Conservation (phyloP, 2,329 filamentous ascomycete genomes). For the Monosporascus sp. region DNA sequence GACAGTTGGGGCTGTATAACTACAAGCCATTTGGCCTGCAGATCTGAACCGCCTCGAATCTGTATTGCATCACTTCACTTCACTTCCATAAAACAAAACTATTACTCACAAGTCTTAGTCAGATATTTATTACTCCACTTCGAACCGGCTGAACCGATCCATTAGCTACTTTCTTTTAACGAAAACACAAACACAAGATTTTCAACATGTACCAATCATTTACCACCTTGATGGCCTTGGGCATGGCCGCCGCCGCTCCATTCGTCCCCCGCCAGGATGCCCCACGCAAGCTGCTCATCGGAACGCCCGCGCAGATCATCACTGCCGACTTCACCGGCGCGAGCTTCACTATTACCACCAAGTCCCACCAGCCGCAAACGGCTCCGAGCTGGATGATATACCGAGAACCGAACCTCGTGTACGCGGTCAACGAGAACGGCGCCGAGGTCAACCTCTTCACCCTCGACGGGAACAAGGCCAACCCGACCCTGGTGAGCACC, state of each 20-base stretch:
- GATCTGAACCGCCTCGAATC: too few relatives aligned
- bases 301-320: conserved; percentile 34
- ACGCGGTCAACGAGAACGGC: conserved; percentile 44
- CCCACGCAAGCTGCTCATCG: conserved; percentile 33
- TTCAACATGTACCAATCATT: conserved; percentile 3
- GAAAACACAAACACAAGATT: not conserved
- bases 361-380: conserved; percentile 24
- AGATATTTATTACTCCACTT: not conserved
- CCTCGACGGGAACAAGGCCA: conserved; percentile 28
- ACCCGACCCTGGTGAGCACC: conserved; percentile 23
- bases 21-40: too few relatives aligned
- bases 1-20: too few relatives aligned
- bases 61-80: not conserved
- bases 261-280: conserved; percentile 8
- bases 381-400: conserved; percentile 42
- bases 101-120: not conserved
- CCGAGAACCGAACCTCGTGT: conserved; percentile 34
- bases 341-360: conserved; percentile 33
- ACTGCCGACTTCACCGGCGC: conserved; percentile 37
- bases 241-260: conserved; percentile 18
- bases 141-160: not conserved
- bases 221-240: conserved; percentile 19
- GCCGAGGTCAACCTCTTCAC: conserved; percentile 34
- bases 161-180: not conserved
- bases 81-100: not conserved